Conservation (phyloP, 495 filamentous ascomycete genomes). For the Cryomyces antarcticus region DNA sequence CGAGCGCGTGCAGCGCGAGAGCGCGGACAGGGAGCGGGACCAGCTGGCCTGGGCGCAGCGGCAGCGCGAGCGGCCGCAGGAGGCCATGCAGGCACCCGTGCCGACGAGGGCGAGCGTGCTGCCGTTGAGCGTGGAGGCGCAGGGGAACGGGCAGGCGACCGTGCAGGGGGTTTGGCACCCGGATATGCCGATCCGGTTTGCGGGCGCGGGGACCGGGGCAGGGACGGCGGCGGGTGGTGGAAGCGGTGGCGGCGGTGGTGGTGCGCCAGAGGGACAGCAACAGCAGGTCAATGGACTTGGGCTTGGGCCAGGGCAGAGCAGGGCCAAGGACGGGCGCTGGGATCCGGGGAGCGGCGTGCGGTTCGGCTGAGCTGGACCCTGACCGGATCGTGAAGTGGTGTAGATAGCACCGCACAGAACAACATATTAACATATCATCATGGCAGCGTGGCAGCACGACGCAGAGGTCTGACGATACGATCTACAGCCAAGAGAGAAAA, state of each 20-base stretch:
- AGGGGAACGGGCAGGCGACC: constrained; percentile 2
- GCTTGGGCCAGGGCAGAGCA: constrained; percentile 1
- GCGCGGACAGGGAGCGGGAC: no score
- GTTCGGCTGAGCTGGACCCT: constrained; percentile 7
- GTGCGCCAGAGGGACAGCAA: constrained; percentile 63
- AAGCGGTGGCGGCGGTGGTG: no score
- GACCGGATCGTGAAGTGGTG: no score
- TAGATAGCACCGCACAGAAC: no score
- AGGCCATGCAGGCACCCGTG: constrained; percentile 8
- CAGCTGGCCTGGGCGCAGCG: no score
- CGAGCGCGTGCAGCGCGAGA: no score
- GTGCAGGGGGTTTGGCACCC: constrained; percentile 12
- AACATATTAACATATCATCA: no score
- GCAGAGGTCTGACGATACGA: no score
- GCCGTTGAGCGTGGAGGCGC: not conserved
- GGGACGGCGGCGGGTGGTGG: constrained; percentile 27
- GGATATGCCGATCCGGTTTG: constrained; percentile 11
- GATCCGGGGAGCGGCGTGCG: constrained; percentile 13
- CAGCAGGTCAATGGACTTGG: constrained; percentile 40
- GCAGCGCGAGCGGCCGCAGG: no score
- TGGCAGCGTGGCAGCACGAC: no score
- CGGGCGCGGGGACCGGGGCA: not conserved
- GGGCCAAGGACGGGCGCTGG: constrained; percentile 12
- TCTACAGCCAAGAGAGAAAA: no score
- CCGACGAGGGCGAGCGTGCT: constrained; percentile 14